Evolutionary conservation across 2,329 filamentous ascomycete genomes (phyloP).

Genomic region (Neoascochyta sp.): DNA sequence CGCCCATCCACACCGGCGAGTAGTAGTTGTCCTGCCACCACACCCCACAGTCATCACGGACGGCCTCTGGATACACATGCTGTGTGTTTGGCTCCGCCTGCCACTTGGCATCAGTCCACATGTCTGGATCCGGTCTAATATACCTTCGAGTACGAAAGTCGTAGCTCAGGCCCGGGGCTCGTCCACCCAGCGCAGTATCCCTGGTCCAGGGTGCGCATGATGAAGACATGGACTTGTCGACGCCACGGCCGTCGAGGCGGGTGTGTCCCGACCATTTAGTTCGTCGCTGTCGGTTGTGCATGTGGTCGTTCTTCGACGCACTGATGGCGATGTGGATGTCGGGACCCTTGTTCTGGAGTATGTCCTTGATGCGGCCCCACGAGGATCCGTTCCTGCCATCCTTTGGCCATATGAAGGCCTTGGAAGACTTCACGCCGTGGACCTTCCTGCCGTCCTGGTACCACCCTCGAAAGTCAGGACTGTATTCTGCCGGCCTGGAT

Average conservation of each 20-base stretch:
- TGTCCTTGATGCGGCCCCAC: slow-evolving; percentile 44
- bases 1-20: slow-evolving; percentile 7
- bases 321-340: slow-evolving; percentile 45
- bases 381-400: slow-evolving; percentile 40
- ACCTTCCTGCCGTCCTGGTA: slow-evolving; percentile 20
- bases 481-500: slow-evolving; percentile 20
- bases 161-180: slow-evolving; percentile 24
- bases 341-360: slow-evolving; percentile 41
- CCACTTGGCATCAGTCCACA: slow-evolving; percentile 36
- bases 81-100: slow-evolving; percentile 18
- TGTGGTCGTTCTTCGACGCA: slow-evolving; percentile 37
- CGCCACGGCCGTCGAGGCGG: slow-evolving; percentile 22
- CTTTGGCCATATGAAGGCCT: slow-evolving; percentile 45
- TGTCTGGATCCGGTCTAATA: slow-evolving; percentile 15
- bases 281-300: slow-evolving; percentile 37
- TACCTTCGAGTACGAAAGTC: slow-evolving; percentile 38
- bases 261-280: slow-evolving; percentile 38
- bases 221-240: slow-evolving; percentile 10
- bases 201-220: slow-evolving; percentile 16
- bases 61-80: slow-evolving; percentile 22
- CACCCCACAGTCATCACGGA: slow-evolving; percentile 21
- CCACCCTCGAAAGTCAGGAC: slow-evolving; percentile 19
- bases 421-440: slow-evolving; percentile 28
- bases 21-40: slow-evolving; percentile 25
- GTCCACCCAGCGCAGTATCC: slow-evolving; percentile 12